phyloP scores from a whole-genome alignment of 768 basidiomycete species.

The Paxillus involutus region DNA sequence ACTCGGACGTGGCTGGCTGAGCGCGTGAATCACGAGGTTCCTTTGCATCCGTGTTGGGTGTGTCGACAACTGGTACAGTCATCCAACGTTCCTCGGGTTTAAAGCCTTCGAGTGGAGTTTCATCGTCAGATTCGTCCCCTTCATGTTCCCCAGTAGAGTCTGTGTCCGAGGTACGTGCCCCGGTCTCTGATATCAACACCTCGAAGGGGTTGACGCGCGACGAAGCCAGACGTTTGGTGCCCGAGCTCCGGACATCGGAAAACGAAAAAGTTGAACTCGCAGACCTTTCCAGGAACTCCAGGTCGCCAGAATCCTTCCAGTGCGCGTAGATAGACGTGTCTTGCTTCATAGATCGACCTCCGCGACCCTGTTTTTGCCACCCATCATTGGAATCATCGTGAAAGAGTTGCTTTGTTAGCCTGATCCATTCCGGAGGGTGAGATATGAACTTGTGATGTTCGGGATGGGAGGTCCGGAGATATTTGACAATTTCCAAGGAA shows the following conservation, averaged over 20 bases:
- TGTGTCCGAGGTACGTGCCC: neutral
- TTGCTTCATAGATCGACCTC: slow-evolving; percentile 18
- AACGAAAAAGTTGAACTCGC: neutral
- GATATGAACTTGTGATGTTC: slow-evolving; percentile 46
- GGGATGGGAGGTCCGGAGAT: slow-evolving; percentile 45
- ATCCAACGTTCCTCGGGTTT: slow-evolving; percentile 35
- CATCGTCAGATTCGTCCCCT: slow-evolving; percentile 14
- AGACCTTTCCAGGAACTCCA: slow-evolving; percentile 42
- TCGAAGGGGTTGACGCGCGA: slow-evolving; percentile 18
- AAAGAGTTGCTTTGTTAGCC: slow-evolving; percentile 15
- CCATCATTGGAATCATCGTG: slow-evolving; percentile 13
- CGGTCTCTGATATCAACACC: slow-evolving; percentile 2
- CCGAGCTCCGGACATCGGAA: neutral
- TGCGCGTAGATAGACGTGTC: slow-evolving; percentile 44
- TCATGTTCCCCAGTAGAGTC: slow-evolving; percentile 4
- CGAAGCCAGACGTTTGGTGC: neutral
- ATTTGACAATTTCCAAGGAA: slow-evolving; percentile 38
- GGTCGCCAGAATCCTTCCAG: slow-evolving; percentile 49
- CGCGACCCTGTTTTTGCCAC: slow-evolving; percentile 37
- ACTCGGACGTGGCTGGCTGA: neutral
- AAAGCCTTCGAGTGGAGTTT: neutral
- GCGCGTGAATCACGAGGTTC: neutral
- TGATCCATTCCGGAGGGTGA: slow-evolving; percentile 52
- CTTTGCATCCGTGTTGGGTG: neutral
- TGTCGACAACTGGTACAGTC: neutral